phyloP scores from a whole-genome alignment of 83 land plant species.

The Picea engelmannii region DNA sequence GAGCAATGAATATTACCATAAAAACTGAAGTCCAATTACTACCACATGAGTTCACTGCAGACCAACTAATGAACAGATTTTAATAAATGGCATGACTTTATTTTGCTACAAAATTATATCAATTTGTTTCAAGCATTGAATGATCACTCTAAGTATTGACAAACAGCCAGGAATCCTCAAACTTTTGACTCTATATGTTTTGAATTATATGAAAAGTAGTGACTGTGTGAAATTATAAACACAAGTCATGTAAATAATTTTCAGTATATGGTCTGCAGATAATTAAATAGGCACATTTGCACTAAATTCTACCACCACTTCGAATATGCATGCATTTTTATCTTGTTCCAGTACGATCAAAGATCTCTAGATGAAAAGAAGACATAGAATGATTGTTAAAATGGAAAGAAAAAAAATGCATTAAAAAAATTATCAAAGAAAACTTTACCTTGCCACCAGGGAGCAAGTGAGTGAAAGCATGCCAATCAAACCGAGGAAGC shows the following conservation, averaged over 20 bases:
- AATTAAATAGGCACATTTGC: not conserved
- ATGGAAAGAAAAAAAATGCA: not conserved
- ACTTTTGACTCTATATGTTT: no score
- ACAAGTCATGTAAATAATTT: not conserved
- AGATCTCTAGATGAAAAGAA: not conserved
- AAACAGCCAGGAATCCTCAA: no score
- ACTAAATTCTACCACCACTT: not conserved
- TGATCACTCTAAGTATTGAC: no score
- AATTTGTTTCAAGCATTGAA: no score
- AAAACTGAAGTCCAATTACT: no score
- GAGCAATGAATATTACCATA: not conserved
- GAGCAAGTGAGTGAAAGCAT: slow-evolving; percentile 91
- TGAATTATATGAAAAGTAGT: not conserved
- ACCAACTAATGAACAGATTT: no score
- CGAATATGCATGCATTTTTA: not conserved
- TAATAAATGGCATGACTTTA: no score
- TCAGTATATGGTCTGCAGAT: not conserved
- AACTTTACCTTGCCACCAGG: slow-evolving; percentile 83
- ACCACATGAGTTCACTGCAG: no score
- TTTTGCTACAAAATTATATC: no score
- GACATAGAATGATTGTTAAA: not conserved
- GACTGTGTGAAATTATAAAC: not conserved
- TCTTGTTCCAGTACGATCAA: no score
- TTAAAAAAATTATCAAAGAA: not conserved
- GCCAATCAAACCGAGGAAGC: slow-evolving; percentile 96